A percentile compares a stretch with the other conserved stretches of the same genome.
Conservation (phyloP, 1,284 basidiomycete genomes). For the Xanthoconium separans region DNA sequence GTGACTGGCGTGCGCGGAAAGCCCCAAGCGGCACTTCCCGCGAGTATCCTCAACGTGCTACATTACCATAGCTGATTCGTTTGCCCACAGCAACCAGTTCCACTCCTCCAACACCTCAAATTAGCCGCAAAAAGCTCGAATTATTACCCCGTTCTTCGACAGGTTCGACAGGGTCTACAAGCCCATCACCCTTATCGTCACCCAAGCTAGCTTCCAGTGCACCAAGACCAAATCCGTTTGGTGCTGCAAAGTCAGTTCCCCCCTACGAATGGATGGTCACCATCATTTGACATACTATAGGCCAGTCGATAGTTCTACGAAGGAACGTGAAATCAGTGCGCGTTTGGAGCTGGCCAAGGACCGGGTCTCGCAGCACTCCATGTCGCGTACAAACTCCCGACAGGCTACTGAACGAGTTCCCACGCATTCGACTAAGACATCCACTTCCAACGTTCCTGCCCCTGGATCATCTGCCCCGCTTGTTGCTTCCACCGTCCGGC, state of each 20-base stretch:
- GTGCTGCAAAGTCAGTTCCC: conserved; percentile 68
- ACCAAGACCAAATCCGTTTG: conserved; percentile 74
- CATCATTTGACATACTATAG: conserved; percentile 37
- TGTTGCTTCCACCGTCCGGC: conserved; percentile 48
- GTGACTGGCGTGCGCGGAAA: conserved; percentile 58
- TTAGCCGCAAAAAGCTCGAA: conserved; percentile 76
- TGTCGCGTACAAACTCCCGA: conserved; percentile 73
- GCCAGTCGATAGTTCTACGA: conserved; percentile 80
- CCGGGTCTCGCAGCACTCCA: conserved; percentile 43
- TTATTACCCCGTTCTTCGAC: conserved; percentile 74
- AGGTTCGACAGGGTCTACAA: conserved; percentile 58
- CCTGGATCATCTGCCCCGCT: conserved; percentile 29
- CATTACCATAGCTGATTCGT: conserved; percentile 7
- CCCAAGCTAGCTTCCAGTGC: conserved; percentile 59
- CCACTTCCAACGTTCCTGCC: conserved; percentile 31
- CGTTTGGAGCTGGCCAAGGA: conserved; percentile 61
- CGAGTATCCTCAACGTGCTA: conserved; percentile 33
- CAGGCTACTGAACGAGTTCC: conserved; percentile 54
- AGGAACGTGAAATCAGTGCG: conserved; percentile 74
- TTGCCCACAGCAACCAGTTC: conserved; percentile 58
- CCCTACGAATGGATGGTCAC: conserved; percentile 2
- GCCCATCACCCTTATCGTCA: conserved; percentile 71
- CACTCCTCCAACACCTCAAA: conserved; percentile 77
- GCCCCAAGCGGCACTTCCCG: conserved; percentile 59
- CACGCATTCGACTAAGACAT: conserved; percentile 37